Percentiles rank a stretch among this genome's conserved stretches.
phyloP scores from a whole-genome alignment of 306 rosid species.

The Nissolia schottii region DNA sequence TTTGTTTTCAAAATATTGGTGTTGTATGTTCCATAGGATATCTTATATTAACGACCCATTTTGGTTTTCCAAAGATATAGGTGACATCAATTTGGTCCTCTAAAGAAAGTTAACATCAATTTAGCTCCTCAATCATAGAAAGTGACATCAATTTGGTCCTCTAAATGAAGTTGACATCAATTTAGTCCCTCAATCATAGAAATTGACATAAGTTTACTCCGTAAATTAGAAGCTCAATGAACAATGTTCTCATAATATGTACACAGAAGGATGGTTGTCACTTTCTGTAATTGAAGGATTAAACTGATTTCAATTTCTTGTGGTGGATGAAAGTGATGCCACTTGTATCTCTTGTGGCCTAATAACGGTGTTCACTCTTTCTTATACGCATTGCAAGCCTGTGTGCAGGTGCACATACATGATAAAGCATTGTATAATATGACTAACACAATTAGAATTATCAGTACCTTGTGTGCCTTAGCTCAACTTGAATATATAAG shows the following conservation, averaged over 20 bases:
- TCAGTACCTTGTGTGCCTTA: neutral
- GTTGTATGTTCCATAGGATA: neutral
- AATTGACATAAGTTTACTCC: neutral
- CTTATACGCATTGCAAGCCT: neutral
- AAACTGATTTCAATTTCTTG: neutral
- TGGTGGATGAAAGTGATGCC: neutral
- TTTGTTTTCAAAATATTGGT: neutral
- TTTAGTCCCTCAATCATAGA: neutral
- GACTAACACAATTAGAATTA: neutral
- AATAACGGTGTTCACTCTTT: neutral
- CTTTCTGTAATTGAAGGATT: neutral
- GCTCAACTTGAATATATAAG: neutral
- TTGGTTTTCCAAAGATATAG: neutral
- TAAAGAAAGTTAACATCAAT: neutral
- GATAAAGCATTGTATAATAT: neutral
- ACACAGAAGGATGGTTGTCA: neutral
- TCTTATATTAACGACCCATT: neutral
- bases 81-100: neutral
- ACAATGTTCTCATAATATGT: neutral
- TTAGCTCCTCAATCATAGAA: neutral
- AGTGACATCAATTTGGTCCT: neutral
- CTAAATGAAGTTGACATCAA: neutral
- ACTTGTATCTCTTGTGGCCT: neutral
- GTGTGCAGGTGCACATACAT: neutral
- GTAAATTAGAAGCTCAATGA: neutral